Evolutionary conservation across 2,329 filamentous ascomycete genomes (phyloP), one percentile per base, ranked within the genome.

Genomic region (Hypocrella siamensis): DNA sequence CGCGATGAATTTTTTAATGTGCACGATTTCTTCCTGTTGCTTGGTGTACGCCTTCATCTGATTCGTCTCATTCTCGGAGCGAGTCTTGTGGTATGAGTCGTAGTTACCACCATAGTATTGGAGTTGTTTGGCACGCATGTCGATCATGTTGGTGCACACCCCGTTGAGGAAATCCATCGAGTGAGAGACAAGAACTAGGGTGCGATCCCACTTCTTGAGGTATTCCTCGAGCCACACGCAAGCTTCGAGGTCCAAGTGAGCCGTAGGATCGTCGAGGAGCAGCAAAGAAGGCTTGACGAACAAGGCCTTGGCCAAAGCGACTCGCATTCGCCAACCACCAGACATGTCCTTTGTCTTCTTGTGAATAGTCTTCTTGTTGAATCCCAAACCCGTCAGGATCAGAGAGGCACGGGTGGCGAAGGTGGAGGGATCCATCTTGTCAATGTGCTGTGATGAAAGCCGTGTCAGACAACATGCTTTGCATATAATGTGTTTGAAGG

Each of bases 261-360:
- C 90, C 42, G 90, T 98, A 27, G 90, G 90, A 66, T 98, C 90
- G 56, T 98, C 90, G 49, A 98, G 85, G 43, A 98, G 72, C 31
- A 98, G 75, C 35, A 98, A 70, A 14, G 85, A 90, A 22, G 92
- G 90, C 72, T 92, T 93, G 63, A 98, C 88, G 67, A 98, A 98
- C 32, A 98, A 78, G 35, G 90, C 90, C 70, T 96, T 94, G 54
- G 72, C 90, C 38, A 98, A 77, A 35, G 90, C 90, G 37, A 98
- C 90, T 72, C 92, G 84, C 90, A 98, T 98, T 69, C 88, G 78
- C 90, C 90, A 98, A 48, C 90, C 90, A 83, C 90, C 90, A 43
- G 90, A 98, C 92, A 98, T 98, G 58, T 98, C 92, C 74, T 96
- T 98, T 48, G 92, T 98, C 76, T 92, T 94, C 75, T 98, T 98